Base-by-base conservation (phyloP, 1,284 basidiomycete genomes). In the Butyriboletus pseudospeciosus region DNA sequence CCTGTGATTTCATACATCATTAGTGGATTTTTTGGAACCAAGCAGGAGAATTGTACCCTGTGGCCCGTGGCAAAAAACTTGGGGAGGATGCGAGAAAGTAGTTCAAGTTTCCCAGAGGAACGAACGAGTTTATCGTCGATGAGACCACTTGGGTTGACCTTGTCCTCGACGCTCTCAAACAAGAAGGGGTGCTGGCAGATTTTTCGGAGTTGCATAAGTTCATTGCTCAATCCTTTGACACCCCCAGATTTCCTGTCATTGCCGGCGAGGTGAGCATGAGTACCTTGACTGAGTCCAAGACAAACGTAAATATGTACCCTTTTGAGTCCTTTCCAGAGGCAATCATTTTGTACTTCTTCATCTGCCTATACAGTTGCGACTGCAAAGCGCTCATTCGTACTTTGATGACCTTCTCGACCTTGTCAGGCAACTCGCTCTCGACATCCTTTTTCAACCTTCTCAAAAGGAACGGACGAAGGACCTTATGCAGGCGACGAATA, bases 371-470 rank as follows among this genome's bases (percentile, higher is more conserved):
- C 61, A 99, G 75, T 77, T 98, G 94, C 66, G 82, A 83, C 76
- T 99, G 97, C 63, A 99, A 74, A 20, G 90, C 89, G 60, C 90
- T 94, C 96, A 98, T 98, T 73, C 92, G 86, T 68, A 98, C 88
- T 80, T 97, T 98, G 79, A 99, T 95, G 59, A 99, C 93, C 79
- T 97, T 96, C 76, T 99, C 96, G 37, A 98, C 94, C 80, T 99
- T 99, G 74, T 99, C 96, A 5, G 97, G 97, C 64, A 99, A 75
- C 74, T 99, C 96, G 55, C 85, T 86, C 77, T 99, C 97, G 62
- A 99, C 97, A 69, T 99, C 97, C 79, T 98, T 98, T 82, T 99
- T 99, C 73, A 99, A 76, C 56, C 97, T 82, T 66, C 97, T 86
- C 52, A 99, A 79, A 71, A 99, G 80, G 87, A 99, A 99, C 7